A percentile compares a stretch with the other conserved stretches of the same genome.
phyloP scores from a whole-genome alignment of 345 rosid genomes.

The Dipteronia sinensis region DNA sequence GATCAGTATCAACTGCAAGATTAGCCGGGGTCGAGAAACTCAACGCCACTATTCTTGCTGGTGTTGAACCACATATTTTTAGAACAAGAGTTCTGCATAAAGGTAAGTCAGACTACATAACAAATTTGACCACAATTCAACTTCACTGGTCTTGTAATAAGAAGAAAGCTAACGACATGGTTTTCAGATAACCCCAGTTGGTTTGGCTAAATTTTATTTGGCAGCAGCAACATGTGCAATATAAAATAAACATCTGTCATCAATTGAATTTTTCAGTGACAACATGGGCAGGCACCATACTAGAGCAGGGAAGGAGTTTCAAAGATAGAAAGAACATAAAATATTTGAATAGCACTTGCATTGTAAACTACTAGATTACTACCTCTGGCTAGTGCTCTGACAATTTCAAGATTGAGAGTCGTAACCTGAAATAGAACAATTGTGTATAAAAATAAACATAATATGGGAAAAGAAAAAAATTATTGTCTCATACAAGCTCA shows the following conservation, averaged over 20 bases:
- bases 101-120: neutral
- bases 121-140: neutral
- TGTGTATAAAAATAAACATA: neutral
- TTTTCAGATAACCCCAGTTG: neutral
- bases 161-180: neutral
- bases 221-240: neutral
- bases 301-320: neutral
- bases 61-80: neutral
- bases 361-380: slow-evolving; percentile 16
- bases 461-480: neutral
- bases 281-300: neutral
- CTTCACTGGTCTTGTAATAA: neutral
- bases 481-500: neutral
- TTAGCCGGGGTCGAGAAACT: no score
- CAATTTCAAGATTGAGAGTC: slow-evolving; percentile 85
- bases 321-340: neutral
- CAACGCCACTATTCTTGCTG: no score
- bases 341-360: slow-evolving; percentile 1
- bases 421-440: slow-evolving; percentile 59
- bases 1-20: no score
- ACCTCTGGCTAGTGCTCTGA: slow-evolving; percentile 94
- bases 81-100: neutral
- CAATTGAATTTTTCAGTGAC: neutral
- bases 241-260: neutral
- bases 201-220: neutral